These are phyloP conservation scores for Coix lacrymajobi DNA, from an alignment of 176 grass and related monocot species.

Conservation along the genomic window DNA sequence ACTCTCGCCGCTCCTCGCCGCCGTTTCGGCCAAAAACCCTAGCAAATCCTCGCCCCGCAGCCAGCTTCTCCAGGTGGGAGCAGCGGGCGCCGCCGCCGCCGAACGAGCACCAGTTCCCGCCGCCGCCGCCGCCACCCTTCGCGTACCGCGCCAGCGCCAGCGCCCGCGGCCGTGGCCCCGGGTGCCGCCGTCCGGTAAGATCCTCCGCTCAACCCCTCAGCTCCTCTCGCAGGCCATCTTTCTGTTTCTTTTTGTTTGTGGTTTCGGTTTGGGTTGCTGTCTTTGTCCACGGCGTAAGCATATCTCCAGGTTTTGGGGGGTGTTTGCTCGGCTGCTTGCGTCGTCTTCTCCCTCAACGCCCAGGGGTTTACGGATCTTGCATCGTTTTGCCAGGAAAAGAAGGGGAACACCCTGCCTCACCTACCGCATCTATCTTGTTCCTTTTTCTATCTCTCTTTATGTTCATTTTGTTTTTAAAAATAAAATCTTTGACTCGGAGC, in stretches of 20 bases:
- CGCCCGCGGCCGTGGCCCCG: too few species aligned
- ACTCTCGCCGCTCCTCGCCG: neutral
- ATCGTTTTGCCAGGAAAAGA: neutral
- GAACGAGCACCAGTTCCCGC: neutral
- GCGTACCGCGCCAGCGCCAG: neutral
- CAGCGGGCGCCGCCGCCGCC: neutral
- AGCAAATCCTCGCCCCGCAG: neutral
- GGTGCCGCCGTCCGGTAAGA: conserved; percentile 21
- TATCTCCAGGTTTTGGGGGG: neutral
- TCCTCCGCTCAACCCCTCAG: neutral
- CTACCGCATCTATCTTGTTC: conserved; percentile 42
- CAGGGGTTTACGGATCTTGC: conserved; percentile 44
- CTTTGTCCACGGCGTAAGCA: neutral
- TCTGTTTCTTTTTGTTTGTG: too few species aligned
- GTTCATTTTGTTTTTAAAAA: neutral
- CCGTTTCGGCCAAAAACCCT: conserved; percentile 8
- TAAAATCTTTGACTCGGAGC: neutral
- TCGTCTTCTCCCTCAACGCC: neutral
- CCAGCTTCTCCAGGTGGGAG: neutral
- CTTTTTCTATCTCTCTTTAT: conserved; percentile 4
- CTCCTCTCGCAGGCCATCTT: too few species aligned
- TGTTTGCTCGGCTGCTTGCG: neutral
- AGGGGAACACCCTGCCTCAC: conserved; percentile 4
- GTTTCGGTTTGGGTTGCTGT: neutral
- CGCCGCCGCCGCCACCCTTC: neutral